Evolutionary conservation across 116 monocot species (phyloP).

Genomic region (Posidonia oceanica): DNA sequence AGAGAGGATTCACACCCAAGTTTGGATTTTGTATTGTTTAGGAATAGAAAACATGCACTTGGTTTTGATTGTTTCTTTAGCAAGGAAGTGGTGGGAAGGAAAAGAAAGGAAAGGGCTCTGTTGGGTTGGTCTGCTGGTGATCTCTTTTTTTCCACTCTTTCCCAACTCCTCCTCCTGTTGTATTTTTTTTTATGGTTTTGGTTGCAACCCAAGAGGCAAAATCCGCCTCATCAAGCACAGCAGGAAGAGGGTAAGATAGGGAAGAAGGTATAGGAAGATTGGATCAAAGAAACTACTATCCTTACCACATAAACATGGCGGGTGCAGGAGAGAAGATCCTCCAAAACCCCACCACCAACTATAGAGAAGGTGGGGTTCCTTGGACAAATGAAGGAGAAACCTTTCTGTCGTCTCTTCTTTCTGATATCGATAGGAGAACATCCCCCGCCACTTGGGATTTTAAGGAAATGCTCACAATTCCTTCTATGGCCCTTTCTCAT

Average conservation of each 20-base stretch:
- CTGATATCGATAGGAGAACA: not conserved
- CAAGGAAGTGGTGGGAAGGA: not conserved
- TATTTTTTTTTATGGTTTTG: not conserved
- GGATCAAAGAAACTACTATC: not conserved
- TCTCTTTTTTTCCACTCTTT: not conserved
- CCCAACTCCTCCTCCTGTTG: not conserved
- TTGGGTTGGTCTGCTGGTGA: not conserved
- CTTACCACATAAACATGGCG: not conserved
- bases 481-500: not conserved
- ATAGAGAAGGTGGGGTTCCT: not conserved
- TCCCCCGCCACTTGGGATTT: too few species aligned
- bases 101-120: not conserved
- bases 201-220: not conserved
- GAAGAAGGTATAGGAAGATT: not conserved
- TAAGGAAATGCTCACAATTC: too few species aligned
- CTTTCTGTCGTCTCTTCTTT: not conserved
- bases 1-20: not conserved
- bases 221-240: too few species aligned
- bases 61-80: not conserved
- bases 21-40: not conserved
- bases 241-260: not conserved
- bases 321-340: not conserved
- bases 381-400: not conserved
- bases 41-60: not conserved
- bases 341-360: conserved; percentile 6